These are phyloP conservation scores for Mikania micrantha DNA, from an alignment of 129 eudicot species.

Conservation along the genomic window DNA sequence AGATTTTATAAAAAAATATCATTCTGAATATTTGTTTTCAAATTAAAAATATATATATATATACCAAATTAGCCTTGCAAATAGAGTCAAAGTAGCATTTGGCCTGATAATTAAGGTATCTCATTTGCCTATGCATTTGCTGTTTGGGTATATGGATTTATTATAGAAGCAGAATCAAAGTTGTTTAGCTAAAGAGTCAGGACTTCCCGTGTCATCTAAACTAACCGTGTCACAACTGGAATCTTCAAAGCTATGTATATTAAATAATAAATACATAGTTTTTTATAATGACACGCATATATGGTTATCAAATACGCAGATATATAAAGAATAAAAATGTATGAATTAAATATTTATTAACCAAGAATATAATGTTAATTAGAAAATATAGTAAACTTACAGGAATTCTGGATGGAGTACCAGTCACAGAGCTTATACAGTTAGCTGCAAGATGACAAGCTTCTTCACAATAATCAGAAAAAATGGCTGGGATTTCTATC, in stretches of 20 bases:
- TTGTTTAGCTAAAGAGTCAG: neutral
- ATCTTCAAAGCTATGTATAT: neutral
- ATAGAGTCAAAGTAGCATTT: too few relatives aligned
- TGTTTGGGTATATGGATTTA: neutral
- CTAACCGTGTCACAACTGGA: neutral
- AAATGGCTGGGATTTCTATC: slow-evolving; percentile 62
- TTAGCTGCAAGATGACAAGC: slow-evolving; percentile 71
- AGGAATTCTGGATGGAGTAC: slow-evolving; percentile 40
- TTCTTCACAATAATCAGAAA: slow-evolving; percentile 93
- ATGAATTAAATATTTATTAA: neutral
- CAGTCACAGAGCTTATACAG: slow-evolving; percentile 50
- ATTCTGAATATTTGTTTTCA: neutral
- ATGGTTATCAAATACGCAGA: neutral
- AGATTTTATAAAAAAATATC: neutral
- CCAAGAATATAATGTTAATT: neutral
- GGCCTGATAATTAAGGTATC: neutral
- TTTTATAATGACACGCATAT: too few relatives aligned
- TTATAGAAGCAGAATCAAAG: neutral
- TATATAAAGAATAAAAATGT: neutral
- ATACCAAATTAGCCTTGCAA: neutral
- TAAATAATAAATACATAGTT: too few relatives aligned
- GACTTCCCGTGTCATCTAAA: neutral
- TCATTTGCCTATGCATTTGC: neutral
- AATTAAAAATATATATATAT: neutral
- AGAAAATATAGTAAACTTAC: slow-evolving; percentile 30